Base-by-base conservation (phyloP, 139 green algal genomes). In the Diplosphaera chodatii region DNA sequence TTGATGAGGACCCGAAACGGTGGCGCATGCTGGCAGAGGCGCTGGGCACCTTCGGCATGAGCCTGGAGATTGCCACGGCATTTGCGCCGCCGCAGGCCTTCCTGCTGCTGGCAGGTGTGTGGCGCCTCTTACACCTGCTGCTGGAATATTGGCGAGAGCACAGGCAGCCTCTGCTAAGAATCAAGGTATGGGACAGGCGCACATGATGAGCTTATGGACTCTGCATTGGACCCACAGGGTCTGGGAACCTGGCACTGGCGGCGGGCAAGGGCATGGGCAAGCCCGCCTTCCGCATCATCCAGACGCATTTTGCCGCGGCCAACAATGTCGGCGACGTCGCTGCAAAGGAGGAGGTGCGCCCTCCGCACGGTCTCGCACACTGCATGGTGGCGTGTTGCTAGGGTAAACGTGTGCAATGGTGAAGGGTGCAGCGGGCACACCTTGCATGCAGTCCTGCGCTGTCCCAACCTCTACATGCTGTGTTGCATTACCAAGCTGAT, bases 291-390 rank as follows among this genome's bases (percentile, higher is more conserved):
- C 72, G 90, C 25, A 88, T 94, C 33, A 82, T 96, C n/a, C 90
- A 96, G 78, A 86, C 86, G 20, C 85, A 96, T 74, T 94, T 94
- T 72, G 83, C 88, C 16, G 40, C 31, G 1, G 66, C 56, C 18
- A 85, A 87, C 75, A 97, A 97, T 69, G 85, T 97, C 16, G 91
- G 91, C 18, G 90, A 93, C 48, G 86, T 97, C 20, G 80, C 91
- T 0, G 91, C 91, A 62, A 95, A 93, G 80, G 91, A 97, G 78
- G 90, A 97, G 83, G 80, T 89, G 37, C 73, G 74, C 28, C 32
- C 1, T 22, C 64, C 27, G 13, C 56, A 40, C 3, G 0, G 0
- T 67, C 25, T 5, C 22, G 30, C 59, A 69, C 1, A 31, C n/a
- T n/a, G n/a, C n/a, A n/a, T n/a, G n/a, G n/a, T n/a, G n/a, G n/a